Evolutionary conservation across 257 asterid genomes (phyloP), one percentile per base, ranked within the genome.

Genomic region (Forsythia suspensa): DNA sequence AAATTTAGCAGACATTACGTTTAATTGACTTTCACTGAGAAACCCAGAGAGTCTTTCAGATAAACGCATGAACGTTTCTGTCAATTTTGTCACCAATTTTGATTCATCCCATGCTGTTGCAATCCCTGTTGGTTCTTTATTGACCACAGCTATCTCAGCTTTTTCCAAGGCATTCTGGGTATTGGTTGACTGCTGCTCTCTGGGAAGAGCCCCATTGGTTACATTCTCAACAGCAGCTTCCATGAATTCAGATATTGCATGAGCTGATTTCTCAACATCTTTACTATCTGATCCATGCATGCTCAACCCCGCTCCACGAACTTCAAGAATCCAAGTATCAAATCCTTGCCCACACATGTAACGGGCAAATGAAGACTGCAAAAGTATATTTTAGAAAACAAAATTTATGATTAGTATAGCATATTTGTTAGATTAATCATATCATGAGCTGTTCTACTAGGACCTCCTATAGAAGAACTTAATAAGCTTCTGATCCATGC

Each of bases 271-370:
- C 85, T 90, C 94, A 82, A 94, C 85, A 72, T 91, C 90, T 81
- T 87, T 87, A 70, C 71, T 6, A 77, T 87, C 94, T 46, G 90
- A 77, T 52, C 79, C 92, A 77, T 82, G 90, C 51, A 79, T 85
- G 88, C 98, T 92, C 90, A 96, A 83, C 71, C 99, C 98, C 67
- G 98, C 97, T 80, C 99, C 99, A 83, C 99, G 90, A 74, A 94
- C 96, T 89, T 96, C 99, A 72, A 96, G 91, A 74, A 96, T 84
- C 99, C 98, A 96, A 46, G 99, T 96, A 82, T 96, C 99, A 90
- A 92, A 96, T 87, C 99, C 99, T 87, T 94, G 96, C 83, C 89
- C 97, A 83, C 97, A 92, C 98, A 96, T 96, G 82, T 88, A 87
- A 74, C 98, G 99, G 80, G 99, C 98, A 82, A 96, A 96, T 76